phyloP scores from a whole-genome alignment of 2,329 filamentous ascomycete species.

The Aspergillus caelatus region DNA sequence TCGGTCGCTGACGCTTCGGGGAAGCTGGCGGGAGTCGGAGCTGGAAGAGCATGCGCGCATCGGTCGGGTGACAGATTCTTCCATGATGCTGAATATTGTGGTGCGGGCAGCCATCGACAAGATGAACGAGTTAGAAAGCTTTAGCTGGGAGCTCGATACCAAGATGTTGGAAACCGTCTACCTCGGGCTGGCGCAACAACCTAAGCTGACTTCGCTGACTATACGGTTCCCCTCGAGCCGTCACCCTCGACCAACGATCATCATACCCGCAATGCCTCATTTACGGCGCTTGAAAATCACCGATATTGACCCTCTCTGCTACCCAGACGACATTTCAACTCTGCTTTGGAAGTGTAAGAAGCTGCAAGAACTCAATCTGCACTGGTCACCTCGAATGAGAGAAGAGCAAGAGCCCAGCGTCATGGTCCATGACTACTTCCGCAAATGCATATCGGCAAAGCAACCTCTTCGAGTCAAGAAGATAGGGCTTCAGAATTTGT shows the following conservation, averaged over 20 bases:
- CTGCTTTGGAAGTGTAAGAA: constrained; percentile 58
- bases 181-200: constrained; percentile 55
- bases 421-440: constrained; percentile 58
- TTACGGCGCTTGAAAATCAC: constrained; percentile 57
- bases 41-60: constrained; percentile 59
- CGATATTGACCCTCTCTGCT: constrained; percentile 66
- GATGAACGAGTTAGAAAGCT: constrained; percentile 58
- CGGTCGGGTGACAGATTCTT: constrained; percentile 64
- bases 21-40: constrained; percentile 61
- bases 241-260: constrained; percentile 58
- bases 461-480: constrained; percentile 53
- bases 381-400: constrained; percentile 66
- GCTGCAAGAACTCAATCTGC: constrained; percentile 58
- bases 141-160: constrained; percentile 64
- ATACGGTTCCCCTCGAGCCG: constrained; percentile 60
- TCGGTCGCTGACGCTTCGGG: constrained; percentile 54
- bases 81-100: constrained; percentile 65
- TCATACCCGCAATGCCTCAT: constrained; percentile 60
- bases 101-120: constrained; percentile 62
- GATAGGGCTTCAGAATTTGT: constrained; percentile 61
- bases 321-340: constrained; percentile 64
- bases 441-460: constrained; percentile 53
- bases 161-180: constrained; percentile 64
- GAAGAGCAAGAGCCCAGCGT: constrained; percentile 61
- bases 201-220: constrained; percentile 56